Base-by-base conservation (phyloP, 805 yeast species). In the Starmerella floricola region DNA sequence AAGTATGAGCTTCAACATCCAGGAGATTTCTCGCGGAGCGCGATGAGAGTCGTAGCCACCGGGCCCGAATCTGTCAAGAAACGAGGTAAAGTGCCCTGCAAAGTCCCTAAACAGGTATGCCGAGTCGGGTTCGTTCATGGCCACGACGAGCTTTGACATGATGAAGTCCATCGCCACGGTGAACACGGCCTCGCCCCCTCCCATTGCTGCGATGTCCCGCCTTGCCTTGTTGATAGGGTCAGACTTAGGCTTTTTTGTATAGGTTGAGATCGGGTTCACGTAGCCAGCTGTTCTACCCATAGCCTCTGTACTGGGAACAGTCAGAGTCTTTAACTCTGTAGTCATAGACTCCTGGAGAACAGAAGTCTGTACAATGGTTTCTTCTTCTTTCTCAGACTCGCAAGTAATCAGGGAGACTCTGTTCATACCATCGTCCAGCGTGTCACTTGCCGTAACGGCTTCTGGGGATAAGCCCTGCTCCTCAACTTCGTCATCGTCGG, bases 31-130 rank as follows among this genome's bases (percentile, higher is more conserved):
- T 4, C 33, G 24, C 0, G 50, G 51, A 3, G 52, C 48, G 1
- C 42, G 39, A 28, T 36, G 46, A 2, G 34, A 38, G 16, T 44
- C 44, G 26, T 32, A 35, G 11, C 41, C 43, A 6, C 45, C 48
- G 10, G 49, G 52, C 1, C 49, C 46, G 36, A 39, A 45, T 5
- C 47, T 33, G 20, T 50, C 47, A 11, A 50, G 34, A 8, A 51
- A 33, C 12, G 36, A 11, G n/a, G 44, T 19, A 27, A 47, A 35
- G 20, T 42, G 32, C 11, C 54, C 55, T n/a, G 50, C 52, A 26
- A 45, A 51, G 36, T 48, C 52, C 19, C 55, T 50, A 40, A 48
- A 51, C 19, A 42, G 37, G 29, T 42, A 51, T 2, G 47, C 43
- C 3, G 51, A 47, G 18, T 35, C 36, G 24, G 36, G 41, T 3